Conservation (phyloP, 208 protist species). For the Trypanosoma cruzi region DNA sequence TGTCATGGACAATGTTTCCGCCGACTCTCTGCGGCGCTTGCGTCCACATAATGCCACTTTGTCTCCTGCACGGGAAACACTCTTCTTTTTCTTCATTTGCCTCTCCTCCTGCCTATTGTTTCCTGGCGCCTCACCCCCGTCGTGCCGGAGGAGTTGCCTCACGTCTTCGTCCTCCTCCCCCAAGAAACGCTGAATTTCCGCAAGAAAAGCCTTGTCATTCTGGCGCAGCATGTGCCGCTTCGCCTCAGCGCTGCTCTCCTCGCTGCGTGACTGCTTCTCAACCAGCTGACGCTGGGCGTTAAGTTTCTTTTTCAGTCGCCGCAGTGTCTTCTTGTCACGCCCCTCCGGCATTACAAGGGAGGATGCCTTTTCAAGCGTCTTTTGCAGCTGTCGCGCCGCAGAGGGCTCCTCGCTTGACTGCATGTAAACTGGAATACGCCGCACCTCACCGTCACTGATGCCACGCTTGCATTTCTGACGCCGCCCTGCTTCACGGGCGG, state of each 20-base stretch:
- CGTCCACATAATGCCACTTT: not conserved
- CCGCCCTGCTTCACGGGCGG: not conserved
- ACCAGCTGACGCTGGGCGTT: conserved; percentile 10
- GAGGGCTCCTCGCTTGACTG: conserved; percentile 4
- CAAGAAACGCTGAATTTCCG: conserved; percentile 55
- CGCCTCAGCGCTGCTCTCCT: conserved; percentile 14
- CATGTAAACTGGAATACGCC: conserved; percentile 2
- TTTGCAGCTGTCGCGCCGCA: conserved; percentile 12
- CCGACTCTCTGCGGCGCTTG: conserved; percentile 4
- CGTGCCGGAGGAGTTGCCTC: conserved; percentile 16
- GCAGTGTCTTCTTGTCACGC: conserved; percentile 21
- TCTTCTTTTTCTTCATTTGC: conserved; percentile 10
- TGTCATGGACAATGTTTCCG: not conserved
- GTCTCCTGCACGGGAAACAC: not conserved
- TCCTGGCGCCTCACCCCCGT: not conserved
- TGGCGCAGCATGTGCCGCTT: conserved; percentile 5
- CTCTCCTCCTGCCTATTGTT: conserved; percentile 3
- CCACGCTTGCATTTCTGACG: conserved; percentile 6
- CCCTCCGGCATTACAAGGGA: conserved; percentile 19
- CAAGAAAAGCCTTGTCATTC: conserved; percentile 37
- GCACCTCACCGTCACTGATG: not conserved
- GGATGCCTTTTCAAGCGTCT: conserved; percentile 22
- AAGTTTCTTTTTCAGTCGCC: conserved; percentile 24
- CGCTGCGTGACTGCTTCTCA: conserved; percentile 25
- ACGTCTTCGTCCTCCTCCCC: conserved; percentile 39